These are phyloP conservation scores for Acer campestre DNA, from an alignment of 345 rosid species.

Conservation along the genomic window DNA sequence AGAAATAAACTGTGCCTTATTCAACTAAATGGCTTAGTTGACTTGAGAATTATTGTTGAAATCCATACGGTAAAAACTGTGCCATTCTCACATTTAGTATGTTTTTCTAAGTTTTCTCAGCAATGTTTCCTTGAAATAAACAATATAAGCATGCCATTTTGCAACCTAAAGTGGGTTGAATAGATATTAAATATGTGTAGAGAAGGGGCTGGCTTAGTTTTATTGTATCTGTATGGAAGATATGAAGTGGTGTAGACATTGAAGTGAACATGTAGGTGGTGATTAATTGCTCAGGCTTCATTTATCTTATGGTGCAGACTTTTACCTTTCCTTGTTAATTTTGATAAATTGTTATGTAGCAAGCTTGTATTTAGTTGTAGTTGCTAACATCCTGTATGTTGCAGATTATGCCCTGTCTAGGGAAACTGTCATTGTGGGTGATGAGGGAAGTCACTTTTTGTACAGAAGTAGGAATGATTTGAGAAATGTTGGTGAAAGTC, in stretches of 20 bases:
- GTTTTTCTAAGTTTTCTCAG: neutral
- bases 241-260: neutral
- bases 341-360: neutral
- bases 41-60: neutral
- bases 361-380: slow-evolving; percentile 14
- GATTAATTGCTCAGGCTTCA: neutral
- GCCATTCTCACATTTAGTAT: neutral
- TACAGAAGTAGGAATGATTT: slow-evolving; percentile 40
- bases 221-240: neutral
- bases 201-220: neutral
- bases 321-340: neutral
- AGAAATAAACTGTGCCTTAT: neutral
- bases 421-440: slow-evolving; percentile 76
- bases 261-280: neutral
- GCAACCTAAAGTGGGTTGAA: slow-evolving; percentile 1
- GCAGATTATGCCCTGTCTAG: slow-evolving; percentile 70
- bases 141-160: neutral
- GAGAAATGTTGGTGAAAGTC: slow-evolving; percentile 21
- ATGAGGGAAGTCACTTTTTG: slow-evolving; percentile 47
- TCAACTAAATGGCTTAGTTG: neutral
- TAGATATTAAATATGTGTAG: neutral
- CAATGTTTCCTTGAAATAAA: neutral
- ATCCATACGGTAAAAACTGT: neutral
- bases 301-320: neutral
- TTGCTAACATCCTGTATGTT: slow-evolving; percentile 25